Evolutionary conservation across 1,284 basidiomycete species (phyloP).

Genomic region (Ceratobasidium sp.): DNA sequence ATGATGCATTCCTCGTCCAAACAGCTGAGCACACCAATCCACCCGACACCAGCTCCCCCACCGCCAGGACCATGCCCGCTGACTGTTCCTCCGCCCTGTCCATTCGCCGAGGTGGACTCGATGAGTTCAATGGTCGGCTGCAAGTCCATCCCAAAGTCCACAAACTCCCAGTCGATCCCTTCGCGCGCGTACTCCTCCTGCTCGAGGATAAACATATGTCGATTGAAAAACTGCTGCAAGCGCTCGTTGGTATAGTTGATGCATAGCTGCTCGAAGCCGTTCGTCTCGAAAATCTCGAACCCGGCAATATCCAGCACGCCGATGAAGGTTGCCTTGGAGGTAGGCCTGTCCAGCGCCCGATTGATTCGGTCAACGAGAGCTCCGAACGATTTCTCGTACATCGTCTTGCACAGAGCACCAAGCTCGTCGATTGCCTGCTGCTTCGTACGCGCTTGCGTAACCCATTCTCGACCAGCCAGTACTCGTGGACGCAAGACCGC

Average conservation of each 20-base stretch:
- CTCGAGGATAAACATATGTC: slow-evolving; percentile 99
- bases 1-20: slow-evolving; percentile 99
- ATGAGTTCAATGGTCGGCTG: slow-evolving; percentile 99
- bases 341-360: slow-evolving; percentile 90
- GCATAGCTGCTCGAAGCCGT: slow-evolving; percentile 96
- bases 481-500: slow-evolving; percentile 90
- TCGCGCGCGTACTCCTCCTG: slow-evolving; percentile 99
- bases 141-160: slow-evolving; percentile 97
- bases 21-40: slow-evolving; percentile 91
- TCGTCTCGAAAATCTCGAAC: slow-evolving; percentile 94
- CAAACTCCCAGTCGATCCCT: slow-evolving; percentile 97
- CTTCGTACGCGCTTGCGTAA: slow-evolving; percentile 89
- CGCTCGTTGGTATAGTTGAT: slow-evolving; percentile 99
- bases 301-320: slow-evolving; percentile 99
- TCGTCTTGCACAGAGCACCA: slow-evolving; percentile 90
- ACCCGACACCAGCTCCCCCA: slow-evolving; percentile 52
- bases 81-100: slow-evolving; percentile 35
- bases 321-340: slow-evolving; percentile 94
- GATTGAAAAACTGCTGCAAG: slow-evolving; percentile 97
- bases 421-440: slow-evolving; percentile 96
- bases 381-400: slow-evolving; percentile 98
- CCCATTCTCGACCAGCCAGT: slow-evolving; percentile 96
- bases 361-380: slow-evolving; percentile 96
- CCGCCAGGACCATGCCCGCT: slow-evolving; percentile 32
- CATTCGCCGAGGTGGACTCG: slow-evolving; percentile 71